These are phyloP conservation scores for Annulohypoxylon maeteangense DNA, from an alignment of 495 filamentous ascomycete genomes.

Conservation along the genomic window DNA sequence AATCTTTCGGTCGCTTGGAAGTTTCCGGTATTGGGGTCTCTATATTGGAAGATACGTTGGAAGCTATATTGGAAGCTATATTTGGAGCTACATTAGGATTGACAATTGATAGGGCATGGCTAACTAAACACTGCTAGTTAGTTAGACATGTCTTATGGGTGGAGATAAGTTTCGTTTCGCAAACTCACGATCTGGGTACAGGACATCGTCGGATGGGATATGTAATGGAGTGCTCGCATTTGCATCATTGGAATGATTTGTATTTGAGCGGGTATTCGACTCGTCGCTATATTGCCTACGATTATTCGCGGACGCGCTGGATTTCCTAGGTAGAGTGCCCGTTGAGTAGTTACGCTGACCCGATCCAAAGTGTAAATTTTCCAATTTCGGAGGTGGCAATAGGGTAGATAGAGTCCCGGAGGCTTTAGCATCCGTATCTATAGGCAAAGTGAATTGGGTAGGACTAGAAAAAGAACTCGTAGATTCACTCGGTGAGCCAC, in stretches of 20 bases:
- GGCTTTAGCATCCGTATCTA: not conserved
- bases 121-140: constrained; percentile 74
- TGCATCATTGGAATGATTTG: not conserved
- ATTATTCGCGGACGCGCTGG: not conserved
- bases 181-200: constrained; percentile 62
- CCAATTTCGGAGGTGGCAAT: not conserved
- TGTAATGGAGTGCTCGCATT: constrained; percentile 2
- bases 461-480: constrained; percentile 3
- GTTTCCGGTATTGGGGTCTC: constrained; percentile 2
- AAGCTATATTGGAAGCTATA: too few relatives aligned
- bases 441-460: not conserved
- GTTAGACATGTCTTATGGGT: constrained; percentile 57
- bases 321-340: not conserved
- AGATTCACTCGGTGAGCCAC: not conserved
- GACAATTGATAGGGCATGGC: constrained; percentile 53
- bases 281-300: not conserved
- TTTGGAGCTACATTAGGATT: constrained; percentile 8
- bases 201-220: constrained; percentile 38
- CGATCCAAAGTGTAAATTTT: constrained; percentile 2
- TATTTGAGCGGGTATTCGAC: constrained; percentile 17
- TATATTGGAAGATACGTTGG: too few relatives aligned
- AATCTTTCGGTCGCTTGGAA: constrained; percentile 35
- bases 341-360: not conserved
- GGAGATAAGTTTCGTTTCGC: not conserved
- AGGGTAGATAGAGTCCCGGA: not conserved